These are phyloP conservation scores for Phoma herbarum DNA, from an alignment of 2,329 filamentous ascomycete genomes.

Conservation along the genomic window DNA sequence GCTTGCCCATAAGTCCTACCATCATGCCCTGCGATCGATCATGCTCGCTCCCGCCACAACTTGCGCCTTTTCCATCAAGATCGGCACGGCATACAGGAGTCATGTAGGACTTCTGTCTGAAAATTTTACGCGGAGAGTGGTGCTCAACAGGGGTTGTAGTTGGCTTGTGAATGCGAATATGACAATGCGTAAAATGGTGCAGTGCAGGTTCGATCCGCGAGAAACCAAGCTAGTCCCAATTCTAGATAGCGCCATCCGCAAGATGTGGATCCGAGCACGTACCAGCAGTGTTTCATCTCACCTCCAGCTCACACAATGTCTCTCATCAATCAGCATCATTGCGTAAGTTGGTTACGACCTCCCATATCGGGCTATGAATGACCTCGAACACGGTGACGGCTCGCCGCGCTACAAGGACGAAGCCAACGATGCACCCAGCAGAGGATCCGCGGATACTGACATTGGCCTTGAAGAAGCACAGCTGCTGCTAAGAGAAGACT, in stretches of 20 bases:
- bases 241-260: not conserved
- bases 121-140: too few relatives aligned
- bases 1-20: too few relatives aligned
- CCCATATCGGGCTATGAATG: conserved; percentile 1
- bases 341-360: not conserved
- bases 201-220: not conserved
- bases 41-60: too few relatives aligned
- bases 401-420: conserved; percentile 16
- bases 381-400: not conserved
- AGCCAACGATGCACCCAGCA: conserved; percentile 15
- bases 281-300: conserved; percentile 15
- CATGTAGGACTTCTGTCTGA: too few relatives aligned
- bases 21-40: too few relatives aligned
- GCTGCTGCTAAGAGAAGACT: conserved; percentile 37
- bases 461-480: conserved; percentile 38
- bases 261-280: conserved; percentile 11
- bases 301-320: conserved; percentile 10
- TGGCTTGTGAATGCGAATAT: too few relatives aligned
- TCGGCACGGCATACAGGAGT: too few relatives aligned
- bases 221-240: conserved; percentile 1
- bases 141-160: too few relatives aligned
- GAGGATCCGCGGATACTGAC: conserved; percentile 25
- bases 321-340: conserved; percentile 2
- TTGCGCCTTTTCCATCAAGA: too few relatives aligned
- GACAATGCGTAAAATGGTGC: too few relatives aligned